Evolutionary conservation across 2,329 filamentous ascomycete species (phyloP).

Genomic region (Mycogone perniciosa): DNA sequence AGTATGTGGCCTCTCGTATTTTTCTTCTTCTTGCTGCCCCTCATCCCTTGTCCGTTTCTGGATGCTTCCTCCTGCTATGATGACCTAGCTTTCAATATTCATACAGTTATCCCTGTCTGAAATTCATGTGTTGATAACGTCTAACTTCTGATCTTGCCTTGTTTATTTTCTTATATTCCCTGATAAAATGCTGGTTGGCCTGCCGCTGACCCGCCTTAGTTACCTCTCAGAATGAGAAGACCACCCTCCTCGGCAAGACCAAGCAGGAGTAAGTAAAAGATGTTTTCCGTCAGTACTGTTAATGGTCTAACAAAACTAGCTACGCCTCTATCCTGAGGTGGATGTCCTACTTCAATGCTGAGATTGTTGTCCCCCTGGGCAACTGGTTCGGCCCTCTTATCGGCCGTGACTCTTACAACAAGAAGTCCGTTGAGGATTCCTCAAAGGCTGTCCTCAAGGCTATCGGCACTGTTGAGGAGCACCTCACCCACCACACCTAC

Average conservation of each 20-base stretch:
- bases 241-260: constrained; percentile 96
- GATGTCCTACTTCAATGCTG: constrained; percentile 94
- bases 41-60: constrained; percentile 5
- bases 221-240: constrained; percentile 99
- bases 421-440: constrained; percentile 86
- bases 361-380: constrained; percentile 68
- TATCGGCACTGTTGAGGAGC: constrained; percentile 70
- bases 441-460: constrained; percentile 63
- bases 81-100: constrained; percentile 63
- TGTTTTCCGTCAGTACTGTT: neutral
- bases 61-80: constrained; percentile 38
- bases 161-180: constrained; percentile 22
- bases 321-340: constrained; percentile 97
- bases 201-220: constrained; percentile 52
- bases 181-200: constrained; percentile 18
- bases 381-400: constrained; percentile 82
- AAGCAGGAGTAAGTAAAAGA: constrained; percentile 78
- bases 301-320: constrained; percentile 33
- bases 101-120: constrained; percentile 99
- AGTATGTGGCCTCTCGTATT: constrained; percentile 55
- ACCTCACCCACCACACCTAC: constrained; percentile 90
- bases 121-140: constrained; percentile 79
- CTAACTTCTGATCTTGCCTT: constrained; percentile 67
- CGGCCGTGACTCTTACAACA: constrained; percentile 85
- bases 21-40: constrained; percentile 9